A percentile compares a stretch with the other conserved stretches of the same genome.
Evolutionary conservation across 2,329 filamentous ascomycete genomes (phyloP).

Genomic region (Colletotrichum paranaense): DNA sequence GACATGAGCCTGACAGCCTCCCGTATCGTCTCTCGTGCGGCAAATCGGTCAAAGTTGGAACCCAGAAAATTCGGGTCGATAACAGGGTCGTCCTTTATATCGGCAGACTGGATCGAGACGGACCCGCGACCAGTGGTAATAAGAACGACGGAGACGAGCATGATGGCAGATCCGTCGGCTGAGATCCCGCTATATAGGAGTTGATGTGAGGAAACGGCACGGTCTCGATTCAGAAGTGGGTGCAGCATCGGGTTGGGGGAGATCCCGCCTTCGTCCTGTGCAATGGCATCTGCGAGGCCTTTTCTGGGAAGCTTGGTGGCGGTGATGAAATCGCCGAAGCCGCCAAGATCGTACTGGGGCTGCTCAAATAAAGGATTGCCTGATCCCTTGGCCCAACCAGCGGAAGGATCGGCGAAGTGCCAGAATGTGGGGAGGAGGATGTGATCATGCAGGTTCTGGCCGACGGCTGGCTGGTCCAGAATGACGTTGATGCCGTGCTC

Average conservation of each 20-base stretch:
- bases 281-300: slow-evolving; percentile 45
- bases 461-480: slow-evolving; percentile 59
- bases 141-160: slow-evolving; percentile 37
- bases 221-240: slow-evolving; percentile 42
- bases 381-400: slow-evolving; percentile 47
- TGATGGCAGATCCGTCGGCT: slow-evolving; percentile 27
- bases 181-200: slow-evolving; percentile 11
- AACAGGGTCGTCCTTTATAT: slow-evolving; percentile 37
- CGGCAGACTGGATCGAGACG: slow-evolving; percentile 38
- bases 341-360: slow-evolving; percentile 49
- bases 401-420: slow-evolving; percentile 45
- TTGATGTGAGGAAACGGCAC: slow-evolving; percentile 7
- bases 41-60: slow-evolving; percentile 44
- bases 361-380: slow-evolving; percentile 44
- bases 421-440: slow-evolving; percentile 54
- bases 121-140: slow-evolving; percentile 43
- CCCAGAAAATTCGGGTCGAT: slow-evolving; percentile 46
- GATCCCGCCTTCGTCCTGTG: slow-evolving; percentile 42
- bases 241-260: slow-evolving; percentile 41
- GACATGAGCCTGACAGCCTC: slow-evolving; percentile 36
- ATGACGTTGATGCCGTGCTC: slow-evolving; percentile 53
- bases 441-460: slow-evolving; percentile 60
- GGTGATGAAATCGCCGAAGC: slow-evolving; percentile 51
- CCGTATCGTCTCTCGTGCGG: slow-evolving; percentile 41
- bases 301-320: slow-evolving; percentile 41